Conservation (phyloP, 1,284 basidiomycete genomes). For the Rhodotorula sp. region DNA sequence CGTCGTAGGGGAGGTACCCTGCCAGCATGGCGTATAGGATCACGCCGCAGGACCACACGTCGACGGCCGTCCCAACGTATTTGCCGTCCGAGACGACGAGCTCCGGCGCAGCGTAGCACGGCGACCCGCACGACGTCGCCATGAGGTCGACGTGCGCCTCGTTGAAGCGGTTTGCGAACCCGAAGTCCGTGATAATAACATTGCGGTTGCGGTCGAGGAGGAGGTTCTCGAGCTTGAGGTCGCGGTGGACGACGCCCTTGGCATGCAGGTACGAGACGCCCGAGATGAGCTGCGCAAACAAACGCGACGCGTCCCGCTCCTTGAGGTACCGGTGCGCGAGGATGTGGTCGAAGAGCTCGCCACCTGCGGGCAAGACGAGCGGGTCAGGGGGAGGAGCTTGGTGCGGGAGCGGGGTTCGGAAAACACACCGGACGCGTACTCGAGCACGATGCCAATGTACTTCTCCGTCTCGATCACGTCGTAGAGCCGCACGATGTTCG, state of each 20-base stretch:
- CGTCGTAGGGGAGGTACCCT: constrained; percentile 99
- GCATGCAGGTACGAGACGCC: constrained; percentile 99
- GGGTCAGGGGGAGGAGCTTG: background rate
- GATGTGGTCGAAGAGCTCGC: constrained; percentile 98
- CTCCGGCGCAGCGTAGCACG: constrained; percentile 98
- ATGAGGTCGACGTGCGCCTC: constrained; percentile 87
- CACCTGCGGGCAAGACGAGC: constrained; percentile 59
- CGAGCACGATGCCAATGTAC: constrained; percentile 98
- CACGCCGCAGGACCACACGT: constrained; percentile 99
- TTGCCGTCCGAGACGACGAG: constrained; percentile 98
- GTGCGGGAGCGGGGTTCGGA: background rate
- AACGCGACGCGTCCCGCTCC: constrained; percentile 90
- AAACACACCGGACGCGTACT: constrained; percentile 78
- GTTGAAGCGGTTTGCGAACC: constrained; percentile 97
- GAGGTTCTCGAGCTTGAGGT: constrained; percentile 98
- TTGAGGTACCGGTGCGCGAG: constrained; percentile 95
- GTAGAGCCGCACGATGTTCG: constrained; percentile 96
- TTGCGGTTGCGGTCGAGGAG: constrained; percentile 96
- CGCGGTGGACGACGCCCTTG: constrained; percentile 98
- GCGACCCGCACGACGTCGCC: constrained; percentile 96
- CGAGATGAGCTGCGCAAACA: constrained; percentile 97
- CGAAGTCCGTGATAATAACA: constrained; percentile 98
- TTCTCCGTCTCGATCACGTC: constrained; percentile 99
- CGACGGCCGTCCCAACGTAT: constrained; percentile 97
- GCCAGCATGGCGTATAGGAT: constrained; percentile 99